A percentile compares a stretch with the other conserved stretches of the same genome.
Evolutionary conservation across 371 early-diverging fungal species (phyloP).

Genomic region (Mucor plumbeus): DNA sequence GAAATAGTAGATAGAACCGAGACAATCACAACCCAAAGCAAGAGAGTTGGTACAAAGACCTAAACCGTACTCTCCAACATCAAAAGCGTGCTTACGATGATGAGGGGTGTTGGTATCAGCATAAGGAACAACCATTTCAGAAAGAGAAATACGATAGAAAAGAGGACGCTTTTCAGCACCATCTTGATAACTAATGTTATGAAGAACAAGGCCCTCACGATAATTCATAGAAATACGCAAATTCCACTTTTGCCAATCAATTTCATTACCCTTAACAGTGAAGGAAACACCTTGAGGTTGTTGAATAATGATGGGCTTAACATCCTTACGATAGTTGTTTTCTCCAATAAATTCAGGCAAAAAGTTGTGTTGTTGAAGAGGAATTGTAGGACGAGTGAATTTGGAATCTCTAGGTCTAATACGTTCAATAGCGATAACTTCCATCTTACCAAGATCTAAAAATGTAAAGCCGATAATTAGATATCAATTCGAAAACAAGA

Average conservation of each 20-base stretch:
- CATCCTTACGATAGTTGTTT: slow-evolving; percentile 50
- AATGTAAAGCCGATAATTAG: not conserved
- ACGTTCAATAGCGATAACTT: slow-evolving; percentile 52
- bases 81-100: slow-evolving; percentile 57
- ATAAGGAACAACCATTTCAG: slow-evolving; percentile 65
- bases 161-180: slow-evolving; percentile 51
- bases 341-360: slow-evolving; percentile 58
- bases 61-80: slow-evolving; percentile 60
- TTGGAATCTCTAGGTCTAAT: slow-evolving; percentile 52
- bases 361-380: slow-evolving; percentile 51
- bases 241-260: slow-evolving; percentile 66
- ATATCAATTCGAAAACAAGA: not conserved
- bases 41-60: slow-evolving; percentile 59
- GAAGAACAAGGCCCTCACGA: slow-evolving; percentile 61
- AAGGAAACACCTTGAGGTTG: slow-evolving; percentile 63
- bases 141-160: slow-evolving; percentile 56
- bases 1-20: slow-evolving; percentile 61
- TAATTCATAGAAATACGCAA: slow-evolving; percentile 62
- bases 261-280: slow-evolving; percentile 52
- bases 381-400: slow-evolving; percentile 55
- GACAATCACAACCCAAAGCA: slow-evolving; percentile 58
- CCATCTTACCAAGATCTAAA: slow-evolving; percentile 48
- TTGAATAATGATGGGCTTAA: slow-evolving; percentile 59
- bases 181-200: slow-evolving; percentile 57
- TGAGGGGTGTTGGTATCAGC: slow-evolving; percentile 55